Base-by-base conservation (phyloP, 371 early-diverging fungal genomes). In the Rhizopus microsporus region DNA sequence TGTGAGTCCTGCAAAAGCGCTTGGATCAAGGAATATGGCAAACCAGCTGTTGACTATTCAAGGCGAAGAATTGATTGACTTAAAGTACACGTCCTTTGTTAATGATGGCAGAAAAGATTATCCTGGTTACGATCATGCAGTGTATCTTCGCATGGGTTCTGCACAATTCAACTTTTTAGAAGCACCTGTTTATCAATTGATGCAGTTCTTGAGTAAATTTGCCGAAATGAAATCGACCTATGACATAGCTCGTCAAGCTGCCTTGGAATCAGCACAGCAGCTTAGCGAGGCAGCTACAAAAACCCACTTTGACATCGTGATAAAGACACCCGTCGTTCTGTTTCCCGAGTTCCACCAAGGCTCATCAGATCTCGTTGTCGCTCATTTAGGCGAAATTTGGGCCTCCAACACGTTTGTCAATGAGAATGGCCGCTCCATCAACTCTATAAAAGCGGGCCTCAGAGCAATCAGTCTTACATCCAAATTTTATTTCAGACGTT, bases 271-370 rank as follows among this genome's bases (percentile, higher is more conserved):
- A 34, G 93, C 95, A 3, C 81, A 85, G 32, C 69, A 68, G 9
- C 88, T 93, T 3, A 63, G 80, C 15, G 78, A 85, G 44, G 80
- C 78, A 2, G 82, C 78, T 4, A 84, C 87, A 32, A 89, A 88
- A 38, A 87, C 88, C 38, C 92, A 93, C 52, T 94, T 94, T 68
- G 92, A 95, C 60, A 75, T 97, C n/a, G 73, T 81, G 5, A 85
- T 97, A 65, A 78, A 86, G 9, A 87, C 96, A 4, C 99, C 99
- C 0, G 89, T 96, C 33, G 80, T 98, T n/a, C 81, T 87, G 3
- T 89, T 96, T 51, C 96, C 96, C 0, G 84, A 89, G 35, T 74
- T 80, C 65, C 82, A 55, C 49, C 57, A 56, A 56, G 72, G 66
- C 72, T 69, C 54, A 54, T 79, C 31, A 57, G 72, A 51, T 88